Conservation (phyloP, 1,284 basidiomycete genomes). For the Filobasidium uniguttulatum region DNA sequence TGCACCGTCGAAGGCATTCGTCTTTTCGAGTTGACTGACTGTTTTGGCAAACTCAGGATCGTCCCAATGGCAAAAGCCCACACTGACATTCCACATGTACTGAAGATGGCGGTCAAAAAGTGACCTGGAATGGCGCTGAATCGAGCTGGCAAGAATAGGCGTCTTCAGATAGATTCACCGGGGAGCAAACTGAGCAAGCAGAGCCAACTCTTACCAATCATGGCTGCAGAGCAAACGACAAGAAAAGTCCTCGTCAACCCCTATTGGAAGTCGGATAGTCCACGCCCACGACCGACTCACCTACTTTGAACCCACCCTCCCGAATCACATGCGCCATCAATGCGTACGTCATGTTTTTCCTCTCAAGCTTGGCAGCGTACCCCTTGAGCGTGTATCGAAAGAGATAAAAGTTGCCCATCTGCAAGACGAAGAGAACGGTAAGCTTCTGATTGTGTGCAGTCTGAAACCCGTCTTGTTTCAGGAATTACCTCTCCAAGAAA, state of each 20-base stretch:
- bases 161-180: not conserved
- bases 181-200: constrained; percentile 1
- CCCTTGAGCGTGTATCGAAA: constrained; percentile 42
- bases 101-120: constrained; percentile 51
- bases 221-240: constrained; percentile 24
- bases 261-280: not conserved
- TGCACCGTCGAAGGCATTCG: not conserved
- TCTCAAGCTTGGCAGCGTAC: constrained; percentile 57
- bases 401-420: constrained; percentile 53
- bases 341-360: constrained; percentile 56
- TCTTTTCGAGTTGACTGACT: constrained; percentile 21
- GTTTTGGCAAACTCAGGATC: constrained; percentile 60
- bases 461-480: not conserved
- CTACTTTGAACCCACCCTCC: constrained; percentile 65
- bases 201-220: constrained; percentile 50
- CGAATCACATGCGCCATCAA: constrained; percentile 62
- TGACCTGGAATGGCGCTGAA: constrained; percentile 16
- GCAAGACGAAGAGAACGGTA: constrained; percentile 37
- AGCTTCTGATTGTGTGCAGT: too few species aligned
- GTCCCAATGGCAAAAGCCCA: constrained; percentile 56
- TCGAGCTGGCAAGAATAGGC: not conserved
- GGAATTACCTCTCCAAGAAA: constrained; percentile 30
- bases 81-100: constrained; percentile 63
- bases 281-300: not conserved
- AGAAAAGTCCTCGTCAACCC: constrained; percentile 3